A percentile compares a stretch with the other conserved stretches of the same genome.
Conservation (phyloP, 805 yeast species). For the Yarrowia sp. region DNA sequence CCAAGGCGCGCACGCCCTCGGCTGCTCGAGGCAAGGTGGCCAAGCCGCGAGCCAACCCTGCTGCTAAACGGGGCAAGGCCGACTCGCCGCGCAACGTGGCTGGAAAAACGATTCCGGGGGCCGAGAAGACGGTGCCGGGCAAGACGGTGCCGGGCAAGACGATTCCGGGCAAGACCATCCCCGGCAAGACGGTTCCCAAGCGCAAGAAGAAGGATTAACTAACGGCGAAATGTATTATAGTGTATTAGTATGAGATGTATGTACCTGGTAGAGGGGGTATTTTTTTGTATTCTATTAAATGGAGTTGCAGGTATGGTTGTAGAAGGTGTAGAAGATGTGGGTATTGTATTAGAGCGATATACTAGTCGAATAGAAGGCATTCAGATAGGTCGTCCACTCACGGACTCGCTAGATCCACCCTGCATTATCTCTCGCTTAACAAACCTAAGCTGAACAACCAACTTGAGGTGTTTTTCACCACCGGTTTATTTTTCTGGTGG, state of each 20-base stretch:
- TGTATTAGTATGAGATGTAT: background rate
- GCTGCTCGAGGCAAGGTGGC: background rate
- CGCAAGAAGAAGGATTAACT: conserved; percentile 22
- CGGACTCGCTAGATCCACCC: too few species aligned
- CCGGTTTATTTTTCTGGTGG: too few species aligned
- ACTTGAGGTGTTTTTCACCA: too few species aligned
- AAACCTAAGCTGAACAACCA: too few species aligned
- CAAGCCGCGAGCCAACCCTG: conserved; percentile 6
- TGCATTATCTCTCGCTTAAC: conserved; percentile 12
- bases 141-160: conserved; percentile 9
- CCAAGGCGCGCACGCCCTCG: background rate
- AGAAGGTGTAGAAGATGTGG: too few species aligned
- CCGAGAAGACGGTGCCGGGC: conserved; percentile 18
- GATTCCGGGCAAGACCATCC: conserved; percentile 8
- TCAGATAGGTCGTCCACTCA: too few species aligned
- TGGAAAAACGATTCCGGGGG: conserved; percentile 17
- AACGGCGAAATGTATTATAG: conserved; percentile 22
- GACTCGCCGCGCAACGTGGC: conserved; percentile 20
- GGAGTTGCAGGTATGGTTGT: too few species aligned
- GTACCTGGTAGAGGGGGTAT: too few species aligned
- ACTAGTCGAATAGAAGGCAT: too few species aligned
- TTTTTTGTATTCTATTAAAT: too few species aligned
- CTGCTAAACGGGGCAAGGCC: conserved; percentile 1
- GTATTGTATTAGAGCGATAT: too few species aligned
- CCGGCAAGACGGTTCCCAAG: conserved; percentile 18